Conservation (phyloP, 441 rosid genomes). For the California macrophylla region DNA sequence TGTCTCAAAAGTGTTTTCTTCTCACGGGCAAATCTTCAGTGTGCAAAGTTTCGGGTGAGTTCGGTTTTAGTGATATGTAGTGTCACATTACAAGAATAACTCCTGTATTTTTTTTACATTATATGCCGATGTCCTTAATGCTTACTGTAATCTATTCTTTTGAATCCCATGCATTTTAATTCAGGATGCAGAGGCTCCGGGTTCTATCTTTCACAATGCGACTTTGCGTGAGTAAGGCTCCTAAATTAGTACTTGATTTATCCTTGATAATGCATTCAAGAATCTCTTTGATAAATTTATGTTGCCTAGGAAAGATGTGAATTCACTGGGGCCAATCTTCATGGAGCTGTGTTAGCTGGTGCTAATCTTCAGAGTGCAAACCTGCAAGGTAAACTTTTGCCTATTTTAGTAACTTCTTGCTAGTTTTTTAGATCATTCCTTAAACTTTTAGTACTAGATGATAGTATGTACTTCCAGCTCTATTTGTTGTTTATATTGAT, state of each 20-base stretch:
- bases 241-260: slow-evolving; percentile 9
- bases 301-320: slow-evolving; percentile 78
- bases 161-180: slow-evolving; percentile 13
- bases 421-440: neutral
- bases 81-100: neutral
- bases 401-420: neutral
- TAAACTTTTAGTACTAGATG: neutral
- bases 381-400: slow-evolving; percentile 52
- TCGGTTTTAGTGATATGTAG: neutral
- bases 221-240: slow-evolving; percentile 75
- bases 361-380: slow-evolving; percentile 90
- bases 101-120: neutral
- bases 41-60: slow-evolving; percentile 75
- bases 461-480: neutral
- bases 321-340: slow-evolving; percentile 81
- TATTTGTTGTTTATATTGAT: neutral
- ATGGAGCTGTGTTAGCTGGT: slow-evolving; percentile 79
- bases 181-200: slow-evolving; percentile 78
- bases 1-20: slow-evolving; percentile 76
- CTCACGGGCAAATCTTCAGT: slow-evolving; percentile 82
- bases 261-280: neutral
- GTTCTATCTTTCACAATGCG: slow-evolving; percentile 82
- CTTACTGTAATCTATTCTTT: neutral
- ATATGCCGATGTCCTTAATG: neutral
- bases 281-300: slow-evolving; percentile 22